Percentiles rank a stretch among this genome's conserved stretches.
These are phyloP conservation scores for Fusarium azukiicola DNA, from an alignment of 2,329 filamentous ascomycete genomes.

Conservation along the genomic window DNA sequence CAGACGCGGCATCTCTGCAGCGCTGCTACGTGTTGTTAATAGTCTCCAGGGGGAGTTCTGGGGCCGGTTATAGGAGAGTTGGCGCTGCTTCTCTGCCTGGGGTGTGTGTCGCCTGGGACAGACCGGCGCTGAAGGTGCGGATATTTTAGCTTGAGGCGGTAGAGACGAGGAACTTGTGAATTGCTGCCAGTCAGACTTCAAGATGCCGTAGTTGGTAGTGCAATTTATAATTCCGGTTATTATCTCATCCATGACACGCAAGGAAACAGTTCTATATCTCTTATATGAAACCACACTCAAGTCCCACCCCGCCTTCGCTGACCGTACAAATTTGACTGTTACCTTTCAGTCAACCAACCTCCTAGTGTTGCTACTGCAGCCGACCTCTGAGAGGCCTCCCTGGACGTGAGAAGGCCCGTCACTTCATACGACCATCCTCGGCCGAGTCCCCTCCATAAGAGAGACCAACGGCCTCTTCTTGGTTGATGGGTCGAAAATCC, in stretches of 20 bases:
- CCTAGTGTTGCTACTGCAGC: no score
- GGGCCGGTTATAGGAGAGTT: slow-evolving; percentile 5
- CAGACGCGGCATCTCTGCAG: neutral
- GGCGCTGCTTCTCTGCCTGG: slow-evolving; percentile 24
- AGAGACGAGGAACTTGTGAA: no score
- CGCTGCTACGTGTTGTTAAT: slow-evolving; percentile 24
- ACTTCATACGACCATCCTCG: neutral
- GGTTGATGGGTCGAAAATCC: neutral
- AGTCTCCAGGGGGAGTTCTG: neutral
- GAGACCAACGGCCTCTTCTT: neutral
- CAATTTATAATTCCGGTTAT: no score
- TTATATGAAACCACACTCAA: no score
- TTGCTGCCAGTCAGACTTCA: no score
- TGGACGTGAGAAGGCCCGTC: neutral
- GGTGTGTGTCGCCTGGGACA: neutral
- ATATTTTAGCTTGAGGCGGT: neutral
- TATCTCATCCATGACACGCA: no score
- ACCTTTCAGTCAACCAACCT: no score
- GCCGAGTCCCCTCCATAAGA: neutral
- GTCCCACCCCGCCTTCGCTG: no score
- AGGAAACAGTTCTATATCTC: no score
- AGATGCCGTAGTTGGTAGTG: no score
- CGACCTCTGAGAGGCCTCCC: neutral
- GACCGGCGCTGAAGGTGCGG: neutral
- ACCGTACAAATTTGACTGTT: no score